phyloP scores from a whole-genome alignment of 2,329 filamentous ascomycete species.

The Calonectria pteridis region DNA sequence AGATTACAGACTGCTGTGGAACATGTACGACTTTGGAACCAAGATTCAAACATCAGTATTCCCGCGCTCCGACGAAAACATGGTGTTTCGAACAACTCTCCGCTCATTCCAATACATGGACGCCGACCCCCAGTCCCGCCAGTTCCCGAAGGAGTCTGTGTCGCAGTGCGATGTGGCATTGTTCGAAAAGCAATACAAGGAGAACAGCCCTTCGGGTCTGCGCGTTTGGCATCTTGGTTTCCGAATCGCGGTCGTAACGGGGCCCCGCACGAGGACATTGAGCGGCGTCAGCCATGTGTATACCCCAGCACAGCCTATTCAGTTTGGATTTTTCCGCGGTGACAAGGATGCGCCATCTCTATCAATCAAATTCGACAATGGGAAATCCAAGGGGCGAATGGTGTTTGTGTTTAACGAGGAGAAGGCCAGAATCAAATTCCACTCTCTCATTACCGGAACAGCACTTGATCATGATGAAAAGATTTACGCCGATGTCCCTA shows the following conservation, averaged over 20 bases:
- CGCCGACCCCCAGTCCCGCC: slow-evolving; percentile 73
- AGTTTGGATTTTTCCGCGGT: slow-evolving; percentile 81
- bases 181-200: slow-evolving; percentile 78
- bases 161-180: slow-evolving; percentile 78
- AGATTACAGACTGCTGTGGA: slow-evolving; percentile 85
- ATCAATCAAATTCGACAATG: slow-evolving; percentile 77
- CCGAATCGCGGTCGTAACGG: slow-evolving; percentile 82
- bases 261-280: slow-evolving; percentile 80
- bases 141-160: slow-evolving; percentile 82
- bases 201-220: slow-evolving; percentile 78
- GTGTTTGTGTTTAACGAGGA: slow-evolving; percentile 81
- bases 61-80: slow-evolving; percentile 75
- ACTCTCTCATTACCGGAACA: slow-evolving; percentile 80
- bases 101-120: slow-evolving; percentile 87
- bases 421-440: slow-evolving; percentile 78
- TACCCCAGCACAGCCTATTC: slow-evolving; percentile 73
- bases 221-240: slow-evolving; percentile 83
- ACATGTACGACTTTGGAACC: slow-evolving; percentile 86
- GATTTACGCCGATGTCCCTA: slow-evolving; percentile 76
- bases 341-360: slow-evolving; percentile 78
- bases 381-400: slow-evolving; percentile 76
- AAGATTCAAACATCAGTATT: slow-evolving; percentile 80
- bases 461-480: slow-evolving; percentile 76
- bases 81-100: slow-evolving; percentile 77
- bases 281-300: slow-evolving; percentile 81